Base-by-base conservation (phyloP, 2,329 filamentous ascomycete species). In the Apiospora malaysiana region DNA sequence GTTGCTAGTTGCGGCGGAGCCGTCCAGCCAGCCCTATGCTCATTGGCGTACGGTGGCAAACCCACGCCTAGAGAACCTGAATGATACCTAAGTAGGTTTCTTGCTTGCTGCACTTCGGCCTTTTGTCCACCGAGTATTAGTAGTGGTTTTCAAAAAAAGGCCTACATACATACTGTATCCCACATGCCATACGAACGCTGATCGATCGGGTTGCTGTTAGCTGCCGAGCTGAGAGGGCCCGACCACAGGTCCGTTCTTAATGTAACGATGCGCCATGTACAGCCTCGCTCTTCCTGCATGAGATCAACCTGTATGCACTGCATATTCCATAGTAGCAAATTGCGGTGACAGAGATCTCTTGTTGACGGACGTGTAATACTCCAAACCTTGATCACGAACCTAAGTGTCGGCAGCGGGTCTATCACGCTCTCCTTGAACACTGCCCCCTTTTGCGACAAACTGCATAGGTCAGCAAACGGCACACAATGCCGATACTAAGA, bases 251-350 rank as follows among this genome's bases (percentile, higher is more conserved):
- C 56, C 56, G 32, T n/a, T 40, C 32, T 18, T 32, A 40, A 63
- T 63, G 56, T 63, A 63, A 63, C 56, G 18, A 63, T 63, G 56
- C 56, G 56, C 32, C 32, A 40, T 37, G 56, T 63, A 63, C 56
- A 63, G 56, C 56, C 56, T 63, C 56, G 32, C 56, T 63, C 56
- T n/a, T 63, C 56, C 56, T 63, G 56, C 56, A 63, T 63, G 56
- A n/a, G 56, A n/a, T 32, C 56, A 40, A 63, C 32, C 4, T 63
- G 32, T 40, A 63, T 63, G 56, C 56, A 63, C 23, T 63, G 56
- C 56, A 63, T 63, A 40, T 63, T 63, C 56, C 27, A 63, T 63
- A 23, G 56, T 32, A 40, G 56, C 32, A 32, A 63, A 27, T 63
- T 63, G 56, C 56, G 56, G 56, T 63, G 56, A 63, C 56, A 40